Base-by-base conservation (phyloP, 805 yeast species). In the Metahyphopichia silvanorum region DNA sequence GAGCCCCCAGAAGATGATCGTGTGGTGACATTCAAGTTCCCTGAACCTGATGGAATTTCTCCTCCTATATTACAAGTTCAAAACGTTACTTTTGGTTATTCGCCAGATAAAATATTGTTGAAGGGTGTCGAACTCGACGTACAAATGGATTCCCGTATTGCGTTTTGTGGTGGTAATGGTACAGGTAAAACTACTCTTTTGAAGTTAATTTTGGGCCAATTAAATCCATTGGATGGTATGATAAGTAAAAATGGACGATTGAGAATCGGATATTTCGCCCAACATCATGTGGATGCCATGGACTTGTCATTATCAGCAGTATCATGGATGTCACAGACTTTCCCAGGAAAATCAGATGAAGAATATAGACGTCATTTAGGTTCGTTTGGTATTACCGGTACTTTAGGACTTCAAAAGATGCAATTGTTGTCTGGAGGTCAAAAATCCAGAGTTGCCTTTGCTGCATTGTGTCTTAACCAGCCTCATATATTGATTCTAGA, bases 241-340 rank as follows among this genome's bases (percentile, higher is more conserved):
- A 82, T 89, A 14, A 74, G 86, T 15, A 77, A 77, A 43, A 89
- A 93, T 52, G 82, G 93, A 26, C 75, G 97, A 47, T 67, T 93
- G 46, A 77, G 98, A 63, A 84, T 93, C 34, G 98, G 96, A 12
- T 93, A 93, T 60, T 93, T 93, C 66, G 97, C 98, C 11, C 98
- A 93, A 67, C 98, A 93, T 58, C 98, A 93, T 52, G 95, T 93
- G 45, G 98, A 93, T 51, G 82, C 89, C n/a, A 86, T 93, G 96
- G 98, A 93, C 53, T 66, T 89, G 46, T 72, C 60, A 11, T 63
- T 77, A 27, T 83, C 86, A 35, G 97, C 98, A 0, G 96, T 93
- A 7, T 81, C 86, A 30, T 93, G 98, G 98, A 76, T 93, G 86
- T 81, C 95, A 6, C 69, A 75, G 39, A 77, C 82, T 4, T 87